Percentiles rank a stretch among this genome's conserved stretches.
Conservation (phyloP, 495 filamentous ascomycete genomes). For the Penicillium ochrochloron region DNA sequence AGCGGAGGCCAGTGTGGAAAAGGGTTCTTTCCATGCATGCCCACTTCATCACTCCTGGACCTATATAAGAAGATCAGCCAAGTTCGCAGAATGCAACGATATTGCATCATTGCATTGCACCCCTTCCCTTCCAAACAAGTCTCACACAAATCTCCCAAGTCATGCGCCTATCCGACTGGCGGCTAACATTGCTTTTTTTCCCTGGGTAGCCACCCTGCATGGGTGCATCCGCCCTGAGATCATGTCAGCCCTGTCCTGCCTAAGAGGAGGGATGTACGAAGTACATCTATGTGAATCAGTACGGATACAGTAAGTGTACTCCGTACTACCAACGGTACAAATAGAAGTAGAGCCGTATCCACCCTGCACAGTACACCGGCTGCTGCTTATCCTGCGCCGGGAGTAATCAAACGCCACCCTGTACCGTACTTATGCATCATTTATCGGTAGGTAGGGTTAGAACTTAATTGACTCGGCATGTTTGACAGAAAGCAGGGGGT, state of each 20-base stretch:
- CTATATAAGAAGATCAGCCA: neutral
- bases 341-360: neutral
- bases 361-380: neutral
- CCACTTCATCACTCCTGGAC: too few relatives aligned
- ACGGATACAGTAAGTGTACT: neutral
- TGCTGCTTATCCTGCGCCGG: neutral
- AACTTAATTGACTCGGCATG: conserved; percentile 7
- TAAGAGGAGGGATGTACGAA: neutral
- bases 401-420: neutral
- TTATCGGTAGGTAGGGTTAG: conserved; percentile 1
- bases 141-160: conserved; percentile 1
- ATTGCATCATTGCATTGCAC: conserved; percentile 1
- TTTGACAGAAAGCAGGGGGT: conserved; percentile 29
- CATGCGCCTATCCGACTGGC: conserved; percentile 12
- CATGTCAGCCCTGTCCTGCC: neutral
- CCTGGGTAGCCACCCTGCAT: conserved; percentile 11
- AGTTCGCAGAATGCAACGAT: neutral
- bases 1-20: neutral
- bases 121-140: conserved; percentile 6
- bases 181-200: conserved; percentile 6
- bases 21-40: too few relatives aligned
- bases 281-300: too few relatives aligned
- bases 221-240: neutral
- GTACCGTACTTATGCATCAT: neutral
- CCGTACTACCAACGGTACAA: neutral